Conservation (phyloP, 352 stramenopile species). For the Phytophthora hybrid region DNA sequence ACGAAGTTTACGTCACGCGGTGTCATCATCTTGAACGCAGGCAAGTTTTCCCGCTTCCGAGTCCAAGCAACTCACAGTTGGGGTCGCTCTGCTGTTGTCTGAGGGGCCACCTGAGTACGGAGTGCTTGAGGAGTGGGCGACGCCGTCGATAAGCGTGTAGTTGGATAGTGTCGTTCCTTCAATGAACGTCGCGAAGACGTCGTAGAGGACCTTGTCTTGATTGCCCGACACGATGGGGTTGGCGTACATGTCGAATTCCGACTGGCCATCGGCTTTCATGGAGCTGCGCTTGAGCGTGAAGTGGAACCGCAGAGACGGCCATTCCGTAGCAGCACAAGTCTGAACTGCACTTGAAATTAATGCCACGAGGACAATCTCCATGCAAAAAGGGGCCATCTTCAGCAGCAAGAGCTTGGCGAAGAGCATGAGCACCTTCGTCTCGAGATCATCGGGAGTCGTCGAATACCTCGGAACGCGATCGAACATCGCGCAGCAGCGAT, state of each 20-base stretch:
- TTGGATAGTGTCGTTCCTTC: too few species aligned
- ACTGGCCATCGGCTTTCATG: constrained; percentile 40
- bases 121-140: too few species aligned
- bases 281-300: constrained; percentile 42
- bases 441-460: too few species aligned
- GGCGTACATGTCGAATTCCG: constrained; percentile 45
- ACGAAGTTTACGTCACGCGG: constrained; percentile 88
- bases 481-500: too few species aligned
- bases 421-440: too few species aligned
- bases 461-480: too few species aligned
- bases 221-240: constrained; percentile 34
- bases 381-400: neutral
- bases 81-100: too few species aligned
- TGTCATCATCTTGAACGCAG: constrained; percentile 88
- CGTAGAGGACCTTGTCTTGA: constrained; percentile 1
- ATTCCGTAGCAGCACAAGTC: neutral
- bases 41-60: constrained; percentile 15
- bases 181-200: constrained; percentile 13
- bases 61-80: constrained; percentile 3
- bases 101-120: neutral
- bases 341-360: neutral
- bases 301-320: constrained; percentile 14
- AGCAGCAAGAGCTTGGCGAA: too few species aligned
- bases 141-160: too few species aligned
- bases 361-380: neutral